phyloP scores from a whole-genome alignment of 2,329 filamentous ascomycete genomes.

The Phaeophleospora eucalypticola region DNA sequence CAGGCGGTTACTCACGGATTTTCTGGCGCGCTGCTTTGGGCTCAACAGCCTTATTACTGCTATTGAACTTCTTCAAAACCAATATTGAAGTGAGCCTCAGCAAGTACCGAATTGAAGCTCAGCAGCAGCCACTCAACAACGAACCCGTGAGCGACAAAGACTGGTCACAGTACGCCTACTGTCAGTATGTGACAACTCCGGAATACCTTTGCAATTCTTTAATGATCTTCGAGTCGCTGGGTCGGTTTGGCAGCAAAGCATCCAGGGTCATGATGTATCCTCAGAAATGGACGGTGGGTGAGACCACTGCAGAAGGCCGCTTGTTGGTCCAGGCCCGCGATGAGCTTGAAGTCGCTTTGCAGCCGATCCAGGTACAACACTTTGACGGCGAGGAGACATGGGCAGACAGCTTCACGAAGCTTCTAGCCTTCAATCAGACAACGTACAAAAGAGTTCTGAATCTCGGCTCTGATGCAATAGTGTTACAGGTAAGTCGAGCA shows the following conservation, averaged over 20 bases:
- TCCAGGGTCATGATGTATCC: conserved; percentile 45
- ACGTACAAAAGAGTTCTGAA: too few relatives aligned
- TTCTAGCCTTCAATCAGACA: too few relatives aligned
- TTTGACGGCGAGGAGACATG: background rate
- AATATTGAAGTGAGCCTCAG: too few relatives aligned
- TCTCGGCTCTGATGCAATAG: too few relatives aligned
- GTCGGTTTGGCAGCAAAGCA: conserved; percentile 38
- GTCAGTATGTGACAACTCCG: conserved; percentile 41
- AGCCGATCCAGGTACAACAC: background rate
- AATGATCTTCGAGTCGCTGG: conserved; percentile 41
- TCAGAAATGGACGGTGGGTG: conserved; percentile 26
- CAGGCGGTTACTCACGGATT: too few relatives aligned
- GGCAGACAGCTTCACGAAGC: conserved; percentile 43
- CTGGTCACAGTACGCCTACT: conserved; percentile 41
- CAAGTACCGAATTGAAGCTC: too few relatives aligned
- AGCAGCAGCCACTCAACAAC: too few relatives aligned
- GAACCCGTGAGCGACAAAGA: too few relatives aligned
- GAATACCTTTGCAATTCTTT: conserved; percentile 42
- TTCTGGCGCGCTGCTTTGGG: too few relatives aligned
- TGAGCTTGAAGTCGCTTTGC: conserved; percentile 45
- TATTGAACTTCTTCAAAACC: too few relatives aligned
- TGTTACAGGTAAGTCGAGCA: too few relatives aligned
- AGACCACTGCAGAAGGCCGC: conserved; percentile 30
- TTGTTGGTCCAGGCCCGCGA: conserved; percentile 44
- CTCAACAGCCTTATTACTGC: too few relatives aligned